phyloP scores from a whole-genome alignment of 2,329 filamentous ascomycete genomes.

The Trichoderma polysporum region DNA sequence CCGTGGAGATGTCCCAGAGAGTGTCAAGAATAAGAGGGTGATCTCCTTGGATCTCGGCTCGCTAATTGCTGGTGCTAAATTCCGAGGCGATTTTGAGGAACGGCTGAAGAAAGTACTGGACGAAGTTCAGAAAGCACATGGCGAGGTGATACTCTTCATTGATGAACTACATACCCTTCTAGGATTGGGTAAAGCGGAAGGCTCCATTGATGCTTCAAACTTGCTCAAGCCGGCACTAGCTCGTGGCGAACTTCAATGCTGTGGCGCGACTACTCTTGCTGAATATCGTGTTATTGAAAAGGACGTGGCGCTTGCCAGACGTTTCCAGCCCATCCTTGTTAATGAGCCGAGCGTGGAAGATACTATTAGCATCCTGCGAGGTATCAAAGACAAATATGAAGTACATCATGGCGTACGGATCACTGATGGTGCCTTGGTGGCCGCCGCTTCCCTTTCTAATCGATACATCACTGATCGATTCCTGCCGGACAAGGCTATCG shows the following conservation, averaged over 20 bases:
- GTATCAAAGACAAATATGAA: constrained; percentile 97
- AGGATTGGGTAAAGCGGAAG: constrained; percentile 90
- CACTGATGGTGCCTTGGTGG: constrained; percentile 86
- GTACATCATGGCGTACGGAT: constrained; percentile 96
- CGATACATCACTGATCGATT: constrained; percentile 97
- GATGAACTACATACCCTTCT: constrained; percentile 92
- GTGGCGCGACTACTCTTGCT: constrained; percentile 87
- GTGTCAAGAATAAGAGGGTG: constrained; percentile 90
- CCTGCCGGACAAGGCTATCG: constrained; percentile 94
- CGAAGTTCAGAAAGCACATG: constrained; percentile 86
- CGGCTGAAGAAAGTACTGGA: constrained; percentile 85
- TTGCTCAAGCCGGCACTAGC: constrained; percentile 91
- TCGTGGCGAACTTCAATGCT: constrained; percentile 89
- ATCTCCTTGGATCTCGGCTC: constrained; percentile 85
- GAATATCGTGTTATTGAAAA: constrained; percentile 96
- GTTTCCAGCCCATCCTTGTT: constrained; percentile 94
- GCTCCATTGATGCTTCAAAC: constrained; percentile 94
- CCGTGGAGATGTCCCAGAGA: constrained; percentile 89
- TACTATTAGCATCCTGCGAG: constrained; percentile 90
- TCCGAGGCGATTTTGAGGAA: constrained; percentile 94
- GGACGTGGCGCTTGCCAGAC: constrained; percentile 84
- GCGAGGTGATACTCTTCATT: constrained; percentile 89
- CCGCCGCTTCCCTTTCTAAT: constrained; percentile 88
- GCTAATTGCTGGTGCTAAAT: constrained; percentile 93
- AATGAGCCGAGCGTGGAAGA: constrained; percentile 87